Base-by-base conservation (phyloP, 768 basidiomycete genomes). In the Boletus reticuloceps region DNA sequence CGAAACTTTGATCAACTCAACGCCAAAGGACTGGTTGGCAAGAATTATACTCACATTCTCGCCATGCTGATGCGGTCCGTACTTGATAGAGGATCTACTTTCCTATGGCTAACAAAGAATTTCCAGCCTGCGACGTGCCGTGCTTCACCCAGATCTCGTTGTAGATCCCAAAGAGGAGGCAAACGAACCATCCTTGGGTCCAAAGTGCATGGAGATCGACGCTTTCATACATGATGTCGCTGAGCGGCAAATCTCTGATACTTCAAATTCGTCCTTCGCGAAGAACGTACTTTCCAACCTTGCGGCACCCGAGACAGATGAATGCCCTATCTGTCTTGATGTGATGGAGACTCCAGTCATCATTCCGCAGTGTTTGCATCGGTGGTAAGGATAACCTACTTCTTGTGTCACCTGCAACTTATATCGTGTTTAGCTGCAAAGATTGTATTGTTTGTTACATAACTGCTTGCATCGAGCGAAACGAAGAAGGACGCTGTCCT, bases 41-140 rank as follows among this genome's bases (percentile, higher is more conserved):
- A 83, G 67, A 92, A 93, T 62, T 88, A 89, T 69, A 88, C 90
- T 19, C 84, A 91, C 69, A 92, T 94, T 67, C 80, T 98, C 63
- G 92, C 94, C 13, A 94, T 96, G 89, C 77, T 98, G 31, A 96
- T 96, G 91, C 82, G 87, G 93, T 93, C 52, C 25, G 81, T 72
- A 29, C 17, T 53, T 40, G 51, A 22, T 29, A 48, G 6, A 16
- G 17, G 3, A 5, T 51, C 31, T 43, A 16, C 40, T 19, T 31
- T 51, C 13, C 22, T 34, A 19, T 20, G 31, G 51, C 49, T 60
- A 43, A 67, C 47, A 14, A 41, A n/a, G 25, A 46, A 36, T 58
- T 43, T 16, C 46, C 60, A 94, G 91, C 56, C 72, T 97, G 29
- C 88, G 96, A 32, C 92, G 94, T 52, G 94, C 94, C 10, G 94